A percentile compares a stretch with the other conserved stretches of the same genome.
phyloP scores from a whole-genome alignment of 75 land plant species.

The Sequoia sempervirens region DNA sequence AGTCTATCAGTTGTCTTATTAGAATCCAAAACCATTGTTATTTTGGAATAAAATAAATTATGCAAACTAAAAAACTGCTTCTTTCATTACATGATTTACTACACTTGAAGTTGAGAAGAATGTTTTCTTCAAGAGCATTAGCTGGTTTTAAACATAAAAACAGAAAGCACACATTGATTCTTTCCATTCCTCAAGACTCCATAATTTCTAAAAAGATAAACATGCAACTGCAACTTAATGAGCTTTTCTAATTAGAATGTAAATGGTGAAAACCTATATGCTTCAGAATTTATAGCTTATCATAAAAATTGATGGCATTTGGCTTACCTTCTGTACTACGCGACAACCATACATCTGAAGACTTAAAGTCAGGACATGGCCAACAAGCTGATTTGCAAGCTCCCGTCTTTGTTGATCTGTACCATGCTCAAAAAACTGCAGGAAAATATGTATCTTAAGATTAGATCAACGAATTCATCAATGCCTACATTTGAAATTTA shows the following conservation, averaged over 20 bases:
- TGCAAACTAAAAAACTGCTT: background rate
- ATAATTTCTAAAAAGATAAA: background rate
- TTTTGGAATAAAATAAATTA: background rate
- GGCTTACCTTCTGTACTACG: constrained; percentile 89
- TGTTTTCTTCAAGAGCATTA: background rate
- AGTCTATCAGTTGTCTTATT: background rate
- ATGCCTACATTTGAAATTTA: background rate
- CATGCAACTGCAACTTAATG: background rate
- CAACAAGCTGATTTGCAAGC: constrained; percentile 73
- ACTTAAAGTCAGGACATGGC: constrained; percentile 70
- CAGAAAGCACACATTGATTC: background rate
- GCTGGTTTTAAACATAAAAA: background rate
- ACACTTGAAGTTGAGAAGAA: background rate
- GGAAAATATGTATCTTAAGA: background rate
- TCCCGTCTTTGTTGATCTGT: constrained; percentile 76
- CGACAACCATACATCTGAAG: constrained; percentile 99
- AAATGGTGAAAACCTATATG: background rate
- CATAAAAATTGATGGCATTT: background rate
- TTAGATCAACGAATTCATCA: background rate
- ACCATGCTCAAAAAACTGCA: constrained; percentile 96
- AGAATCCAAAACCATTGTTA: background rate
- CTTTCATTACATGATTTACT: background rate
- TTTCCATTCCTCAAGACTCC: background rate
- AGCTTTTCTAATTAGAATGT: background rate
- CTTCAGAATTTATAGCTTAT: background rate